Evolutionary conservation across 148 eudicot genomes (phyloP), one percentile per base, ranked within the genome.

Genomic region (Spergularia bocconei): DNA sequence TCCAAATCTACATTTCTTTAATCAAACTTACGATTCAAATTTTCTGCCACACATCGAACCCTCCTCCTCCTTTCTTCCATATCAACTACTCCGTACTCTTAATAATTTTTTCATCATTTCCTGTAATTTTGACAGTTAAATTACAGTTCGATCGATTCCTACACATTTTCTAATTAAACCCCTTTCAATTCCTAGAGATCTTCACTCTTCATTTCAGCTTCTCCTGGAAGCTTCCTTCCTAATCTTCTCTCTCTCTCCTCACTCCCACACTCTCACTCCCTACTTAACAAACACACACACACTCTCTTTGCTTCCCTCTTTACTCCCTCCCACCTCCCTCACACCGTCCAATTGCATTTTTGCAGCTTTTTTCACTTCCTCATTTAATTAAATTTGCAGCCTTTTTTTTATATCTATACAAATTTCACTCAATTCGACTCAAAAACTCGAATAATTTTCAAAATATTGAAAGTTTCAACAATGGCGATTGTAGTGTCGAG

Each of bases 141-240:
- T 71, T 70, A 75, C 81, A 78, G 73, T 29, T 29, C 36, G 36
- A 29, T 4, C n/a, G n/a, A n/a, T 29, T 29, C 3, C 36, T 29
- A 29, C 36, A n/a, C n/a, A n/a, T n/a, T 4, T 29, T 29, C 36
- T 1, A 29, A 29, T 29, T 29, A 29, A 29, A 29, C 36, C 36
- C 36, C 36, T 29, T 29, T 29, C 2, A n/a, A n/a, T 19, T 20
- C 74, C 82, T 89, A 79, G 96, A 91, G 92, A 91, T 91, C 92
- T 80, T 91, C 90, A 85, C 77, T 91, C 92, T 80, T 91, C 90
- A 85, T 77, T 72, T 81, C 13, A 29, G 38, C 77, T 44, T 44
- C 48, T 81, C 75, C 78, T 80, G 73, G 91, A 87, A 87, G 39
- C 88, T 86, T 78, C 91, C 86, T 74, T 48, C 33, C 33, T 70